Conservation (phyloP, 257 asterid species). For the Fraxinus cuspidata region DNA sequence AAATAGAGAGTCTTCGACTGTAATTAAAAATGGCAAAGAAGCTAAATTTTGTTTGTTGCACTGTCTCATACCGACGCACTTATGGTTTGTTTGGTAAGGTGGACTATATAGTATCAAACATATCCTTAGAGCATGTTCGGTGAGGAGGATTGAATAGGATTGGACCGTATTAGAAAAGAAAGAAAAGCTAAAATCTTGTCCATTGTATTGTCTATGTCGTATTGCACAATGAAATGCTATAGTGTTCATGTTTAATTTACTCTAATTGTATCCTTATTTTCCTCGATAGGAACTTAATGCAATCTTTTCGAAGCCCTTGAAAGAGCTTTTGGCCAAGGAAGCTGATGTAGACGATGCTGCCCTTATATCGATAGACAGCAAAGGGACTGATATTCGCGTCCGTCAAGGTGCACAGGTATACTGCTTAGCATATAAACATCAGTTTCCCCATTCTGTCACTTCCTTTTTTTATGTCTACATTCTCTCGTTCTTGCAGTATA, state of each 20-base stretch:
- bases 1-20: background rate
- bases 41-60: background rate
- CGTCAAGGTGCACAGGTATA: constrained; percentile 92
- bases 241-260: background rate
- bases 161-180: no score
- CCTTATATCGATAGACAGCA: constrained; percentile 88
- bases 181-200: background rate
- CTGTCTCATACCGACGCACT: background rate
- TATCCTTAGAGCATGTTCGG: background rate
- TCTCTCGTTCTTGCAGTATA: background rate
- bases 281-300: constrained; percentile 71
- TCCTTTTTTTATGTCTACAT: background rate
- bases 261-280: background rate
- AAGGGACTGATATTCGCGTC: constrained; percentile 81
- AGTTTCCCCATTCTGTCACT: background rate
- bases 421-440: background rate
- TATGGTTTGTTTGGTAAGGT: background rate
- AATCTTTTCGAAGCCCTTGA: constrained; percentile 76
- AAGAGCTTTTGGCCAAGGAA: constrained; percentile 75
- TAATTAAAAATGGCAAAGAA: background rate
- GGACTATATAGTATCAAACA: background rate
- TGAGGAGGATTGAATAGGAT: no score
- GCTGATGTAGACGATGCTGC: constrained; percentile 94
- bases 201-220: no score
- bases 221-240: background rate